Base-by-base conservation (phyloP, 352 stramenopile species). In the Blastocystis sp. region DNA sequence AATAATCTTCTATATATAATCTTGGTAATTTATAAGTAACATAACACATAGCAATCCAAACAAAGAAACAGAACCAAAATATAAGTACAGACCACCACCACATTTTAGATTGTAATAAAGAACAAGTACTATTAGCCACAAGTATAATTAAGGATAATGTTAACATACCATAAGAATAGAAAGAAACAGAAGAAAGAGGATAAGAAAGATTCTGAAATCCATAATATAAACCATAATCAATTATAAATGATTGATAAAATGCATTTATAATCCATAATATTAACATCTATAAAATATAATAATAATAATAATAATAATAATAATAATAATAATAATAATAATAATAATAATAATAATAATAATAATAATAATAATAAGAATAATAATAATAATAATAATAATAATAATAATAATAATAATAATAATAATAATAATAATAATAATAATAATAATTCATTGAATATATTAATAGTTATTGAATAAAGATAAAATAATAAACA, bases 271-370 rank as follows among this genome's bases (percentile, higher is more conserved):
- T 37, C n/a, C 21, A 55, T 27, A 19, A 34, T 43, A 34, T 37
- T 9, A 34, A 42, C 39, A 45, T 55, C 39, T n/a, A 13, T 13
- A 24, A 34, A 34, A 6, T 4, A 41, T 5, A 55, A 34, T 23
- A n/a, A 37, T 3, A 42, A 5, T 5, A 34, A 55, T 21, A 36
- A 18, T 21, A 34, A 55, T 4, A 9, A 43, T 18, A 4, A 4
- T 7, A 45, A 6, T 5, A 55, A 31, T n/a, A 55, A 24, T 5
- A 55, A 6, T n/a, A 55, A 6, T 34, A 31, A 55, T 31, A 55
- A 55, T 21, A 55, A 4, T 31, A 55, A 55, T 6, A 34, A 43
- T 31, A 31, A 31, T 34, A 31, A 55, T 21, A 55, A 55, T 21
- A 7, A 36, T 21, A 55, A 36, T 5, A 46, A 9, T 7, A 34